Base-by-base conservation (phyloP, 2,329 filamentous ascomycete genomes). In the Bipolaris oryzae region DNA sequence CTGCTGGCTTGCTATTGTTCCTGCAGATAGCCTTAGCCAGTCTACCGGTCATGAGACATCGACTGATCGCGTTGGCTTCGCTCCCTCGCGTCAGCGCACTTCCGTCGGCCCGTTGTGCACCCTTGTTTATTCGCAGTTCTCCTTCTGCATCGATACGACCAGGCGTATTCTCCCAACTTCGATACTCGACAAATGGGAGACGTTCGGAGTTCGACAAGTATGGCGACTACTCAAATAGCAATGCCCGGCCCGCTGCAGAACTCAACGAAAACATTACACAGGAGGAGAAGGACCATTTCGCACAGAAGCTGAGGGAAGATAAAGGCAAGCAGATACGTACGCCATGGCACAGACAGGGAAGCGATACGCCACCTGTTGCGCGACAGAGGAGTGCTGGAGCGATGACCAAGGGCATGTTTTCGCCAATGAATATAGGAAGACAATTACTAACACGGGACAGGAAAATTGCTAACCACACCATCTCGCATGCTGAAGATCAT, bases 401-500 rank as follows among this genome's bases (percentile, higher is more conserved):
- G 11, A 89, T 89, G 86, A 87, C 84, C 2, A 89, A 88, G 74
- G 87, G 86, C 85, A 72, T 21, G 37, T 42, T 28, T 23, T 41
- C 16, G 25, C 15, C 15, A 10, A 25, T 1, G n/a, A 16, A 23
- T 21, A 10, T 11, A 37, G 23, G 31, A 31, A 33, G 11, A 42
- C 39, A n/a, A 3, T 31, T 10, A 43, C 47, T 68, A 31, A 69
- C 50, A 48, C 6, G 20, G 39, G 3, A 3, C 45, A 88, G 89
- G 91, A 18, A 92, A 92, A 71, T 83, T 96, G 2, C 78, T 94
- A 25, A 93, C 90, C 0, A 96, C 91, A 0, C 91, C 91, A 0
- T 92, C 89, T 0, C 84, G 90, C 1, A 85, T 94, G 55, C 83
- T 96, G 47, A 95, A 95, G 74, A 82, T 96, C 13, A 88, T 95